These are phyloP conservation scores for Chlorophyllum brunneum DNA, from an alignment of 768 basidiomycete genomes.

Conservation along the genomic window DNA sequence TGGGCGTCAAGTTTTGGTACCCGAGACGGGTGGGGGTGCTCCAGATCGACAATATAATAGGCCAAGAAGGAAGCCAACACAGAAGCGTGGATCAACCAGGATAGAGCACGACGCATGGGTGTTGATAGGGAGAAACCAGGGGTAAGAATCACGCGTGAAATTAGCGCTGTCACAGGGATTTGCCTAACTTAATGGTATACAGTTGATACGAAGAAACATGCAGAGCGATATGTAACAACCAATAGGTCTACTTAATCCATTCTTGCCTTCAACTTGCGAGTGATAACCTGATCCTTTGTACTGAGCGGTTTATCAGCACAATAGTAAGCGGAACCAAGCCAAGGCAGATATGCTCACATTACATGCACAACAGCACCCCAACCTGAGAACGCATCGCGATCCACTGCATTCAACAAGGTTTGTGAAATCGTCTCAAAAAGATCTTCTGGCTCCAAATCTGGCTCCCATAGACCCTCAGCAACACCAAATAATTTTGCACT, in stretches of 20 bases:
- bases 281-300: slow-evolving; percentile 72
- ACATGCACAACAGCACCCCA: slow-evolving; percentile 96
- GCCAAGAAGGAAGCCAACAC: slow-evolving; percentile 4
- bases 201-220: slow-evolving; percentile 5
- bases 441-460: slow-evolving; percentile 93
- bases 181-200: slow-evolving; percentile 1
- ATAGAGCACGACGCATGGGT: background rate
- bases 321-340: background rate
- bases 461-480: slow-evolving; percentile 98
- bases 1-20: background rate
- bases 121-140: too few relatives aligned
- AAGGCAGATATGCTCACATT: slow-evolving; percentile 73
- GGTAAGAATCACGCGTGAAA: background rate
- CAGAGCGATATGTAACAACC: slow-evolving; percentile 3
- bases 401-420: slow-evolving; percentile 90
- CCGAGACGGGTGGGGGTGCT: background rate
- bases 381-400: slow-evolving; percentile 94
- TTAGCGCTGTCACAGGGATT: background rate
- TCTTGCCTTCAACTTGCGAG: slow-evolving; percentile 83
- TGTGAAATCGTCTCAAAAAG: slow-evolving; percentile 98
- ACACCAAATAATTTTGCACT: slow-evolving; percentile 92
- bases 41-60: background rate
- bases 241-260: slow-evolving; percentile 70
- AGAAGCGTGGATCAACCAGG: background rate
- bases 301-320: slow-evolving; percentile 29